Percentiles rank a stretch among this genome's conserved stretches.
Conservation (phyloP, 169 alveolate genomes). For the Miamiensis avidus region DNA sequence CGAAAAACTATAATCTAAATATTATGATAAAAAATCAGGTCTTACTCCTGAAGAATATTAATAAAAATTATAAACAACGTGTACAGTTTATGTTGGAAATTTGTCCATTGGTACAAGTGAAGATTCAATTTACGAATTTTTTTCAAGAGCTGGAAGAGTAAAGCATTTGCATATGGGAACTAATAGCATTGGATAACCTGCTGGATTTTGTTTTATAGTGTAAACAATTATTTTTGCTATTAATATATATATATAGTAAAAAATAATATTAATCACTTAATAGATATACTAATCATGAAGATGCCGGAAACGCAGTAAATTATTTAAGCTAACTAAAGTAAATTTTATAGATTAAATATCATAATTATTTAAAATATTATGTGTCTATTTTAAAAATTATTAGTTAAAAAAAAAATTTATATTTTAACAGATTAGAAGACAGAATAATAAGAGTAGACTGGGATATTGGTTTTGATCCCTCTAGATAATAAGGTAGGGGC, state of each 20-base stretch:
- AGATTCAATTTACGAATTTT: constrained; percentile 84
- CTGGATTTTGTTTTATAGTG: constrained; percentile 94
- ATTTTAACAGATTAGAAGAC: constrained; percentile 59
- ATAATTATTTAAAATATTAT: background rate
- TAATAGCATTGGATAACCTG: constrained; percentile 83
- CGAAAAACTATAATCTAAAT: constrained; percentile 43
- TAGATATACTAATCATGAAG: constrained; percentile 67
- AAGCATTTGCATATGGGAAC: constrained; percentile 91
- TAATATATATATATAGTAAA: background rate
- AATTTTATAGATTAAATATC: background rate
- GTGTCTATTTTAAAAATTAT: no score
- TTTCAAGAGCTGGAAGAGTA: constrained; percentile 87
- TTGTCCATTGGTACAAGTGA: constrained; percentile 89
- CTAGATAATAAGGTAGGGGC: constrained; percentile 87
- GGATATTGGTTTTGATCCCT: constrained; percentile 84
- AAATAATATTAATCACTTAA: background rate
- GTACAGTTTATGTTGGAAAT: constrained; percentile 93
- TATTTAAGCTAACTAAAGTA: constrained; percentile 43
- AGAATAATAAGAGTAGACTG: constrained; percentile 84
- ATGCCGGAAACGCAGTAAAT: constrained; percentile 81
- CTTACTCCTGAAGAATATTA: constrained; percentile 71
- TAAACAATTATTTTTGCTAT: constrained; percentile 21
- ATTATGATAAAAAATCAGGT: constrained; percentile 53
- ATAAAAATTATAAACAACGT: constrained; percentile 74
- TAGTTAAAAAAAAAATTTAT: background rate